Base-by-base conservation (phyloP, 2,329 filamentous ascomycete species). In the Sclerotinia nivalis region DNA sequence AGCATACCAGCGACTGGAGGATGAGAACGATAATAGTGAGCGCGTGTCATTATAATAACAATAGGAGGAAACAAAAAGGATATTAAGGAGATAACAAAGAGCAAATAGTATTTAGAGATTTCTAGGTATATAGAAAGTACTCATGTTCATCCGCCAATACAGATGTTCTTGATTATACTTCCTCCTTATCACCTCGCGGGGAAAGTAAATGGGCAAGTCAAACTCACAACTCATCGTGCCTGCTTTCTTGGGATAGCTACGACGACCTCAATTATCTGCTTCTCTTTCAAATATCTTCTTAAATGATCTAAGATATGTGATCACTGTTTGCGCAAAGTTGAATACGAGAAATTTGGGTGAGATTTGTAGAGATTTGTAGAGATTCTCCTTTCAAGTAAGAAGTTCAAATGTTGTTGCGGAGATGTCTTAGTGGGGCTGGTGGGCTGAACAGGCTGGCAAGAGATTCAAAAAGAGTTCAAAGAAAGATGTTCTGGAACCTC, bases 1-100 rank as follows among this genome's bases (percentile, higher is more conserved):
- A 97, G 86, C 93, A 97, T 97, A 79, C 87, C 91, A 76, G 91
- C 84, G 83, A 97, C 93, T 97, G 72, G 70, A 72, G 65, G 59
- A 47, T 61, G 59, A 13, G 70, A 64, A 64, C 61, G 61, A 64
- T 18, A 47, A 52, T 69, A 2, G 58, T 69, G 28, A 64, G 56
- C 31, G 49, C 67, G 67, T n/a, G 67, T 55, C 67, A 69, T 69
- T 64, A 37, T 69, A 13, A 69, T 13, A 28, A 68, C 40, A 47
- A 61, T 66, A 69, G 67, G 49, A 69, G 54, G 22, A 70, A 52
- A 37, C 59, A 52, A 34, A 18, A 49, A n/a, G 20, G 40, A 54
- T 12, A 49, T 22, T 5, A 15, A 64, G 37, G 15, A 40, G 58
- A 31, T 15, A 47, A 34, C 3, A 10, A n/a, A 47, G 7, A 8